A percentile compares a stretch with the other conserved stretches of the same genome.
phyloP scores from a whole-genome alignment of 306 rosid species.

The Trifolium subterraneum region DNA sequence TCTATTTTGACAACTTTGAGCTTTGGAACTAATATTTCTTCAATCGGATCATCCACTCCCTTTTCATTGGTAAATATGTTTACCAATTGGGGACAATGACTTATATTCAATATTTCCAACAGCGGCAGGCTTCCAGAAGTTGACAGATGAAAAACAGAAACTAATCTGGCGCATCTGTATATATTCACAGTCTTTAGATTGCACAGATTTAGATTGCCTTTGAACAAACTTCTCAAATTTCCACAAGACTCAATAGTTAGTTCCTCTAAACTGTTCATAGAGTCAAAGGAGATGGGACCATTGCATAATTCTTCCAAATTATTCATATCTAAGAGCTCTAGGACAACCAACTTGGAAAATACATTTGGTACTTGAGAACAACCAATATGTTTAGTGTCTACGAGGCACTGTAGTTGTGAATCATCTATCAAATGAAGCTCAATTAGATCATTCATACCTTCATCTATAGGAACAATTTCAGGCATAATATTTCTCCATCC shows the following conservation, averaged over 20 bases:
- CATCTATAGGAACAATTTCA: neutral
- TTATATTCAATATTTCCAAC: neutral
- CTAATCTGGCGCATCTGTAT: neutral
- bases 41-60: too few relatives aligned
- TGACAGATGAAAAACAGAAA: neutral
- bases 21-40: neutral
- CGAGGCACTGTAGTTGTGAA: neutral
- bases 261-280: neutral
- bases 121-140: neutral
- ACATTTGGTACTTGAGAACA: neutral
- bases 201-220: neutral
- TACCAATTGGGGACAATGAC: neutral
- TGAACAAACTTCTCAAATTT: too few relatives aligned
- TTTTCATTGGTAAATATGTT: too few relatives aligned
- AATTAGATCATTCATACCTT: too few relatives aligned
- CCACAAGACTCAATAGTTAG: too few relatives aligned
- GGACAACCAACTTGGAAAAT: too few relatives aligned
- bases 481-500: neutral
- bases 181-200: neutral
- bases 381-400: neutral
- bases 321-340: rapidly evolving
- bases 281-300: too few relatives aligned
- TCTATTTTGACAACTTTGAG: neutral
- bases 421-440: too few relatives aligned
- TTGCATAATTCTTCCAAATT: too few relatives aligned